Base-by-base conservation (phyloP, 2,329 filamentous ascomycete genomes). In the Hypoxylon rubiginosum region DNA sequence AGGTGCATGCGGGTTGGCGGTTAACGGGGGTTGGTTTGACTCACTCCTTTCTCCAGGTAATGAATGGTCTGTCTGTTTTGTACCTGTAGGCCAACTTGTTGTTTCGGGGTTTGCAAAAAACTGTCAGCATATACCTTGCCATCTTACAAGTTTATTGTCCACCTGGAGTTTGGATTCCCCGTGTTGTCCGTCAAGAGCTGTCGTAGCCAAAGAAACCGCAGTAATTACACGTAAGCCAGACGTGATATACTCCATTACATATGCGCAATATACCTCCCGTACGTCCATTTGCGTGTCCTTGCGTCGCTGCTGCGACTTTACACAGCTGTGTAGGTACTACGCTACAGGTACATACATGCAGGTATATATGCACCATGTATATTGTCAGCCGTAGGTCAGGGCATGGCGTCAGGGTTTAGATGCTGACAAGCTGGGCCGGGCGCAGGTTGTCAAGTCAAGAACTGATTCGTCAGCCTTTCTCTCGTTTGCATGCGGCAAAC, bases 381-480 rank as follows among this genome's bases (percentile, higher is more conserved):
- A 39, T 50, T 64, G 51, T 60, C 58, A 64, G 24, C 21, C 34
- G 26, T 51, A n/a, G 54, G 39, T 55, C 46, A 39, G 21, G 58
- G 32, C 36, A 64, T 62, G 54, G 58, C 56, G 59, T 68, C 46
- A 30, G 17, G 46, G 46, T 68, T 43, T 63, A 62, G 52, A 70
- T 64, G 68, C 58, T 66, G 39, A 64, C 54, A 43, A 54, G 50
- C 50, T 58, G 45, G 43, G 55, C 48, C 62, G 48, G 34, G 56
- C 41, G 19, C 43, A 51, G 26, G 46, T 61, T n/a, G 48, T 53
- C 54, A 60, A 36, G 30, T 64, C 36, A 15, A 59, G 49, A 21
- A n/a, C 30, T 58, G 59, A 62, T 69, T 69, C 67, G 67, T 56
- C 64, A 69, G 67, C 67, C 64, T 67, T 45, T 39, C 58, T 56